These are phyloP conservation scores for Seminavis robusta DNA, from an alignment of 108 stramenopile species.

Conservation along the genomic window DNA sequence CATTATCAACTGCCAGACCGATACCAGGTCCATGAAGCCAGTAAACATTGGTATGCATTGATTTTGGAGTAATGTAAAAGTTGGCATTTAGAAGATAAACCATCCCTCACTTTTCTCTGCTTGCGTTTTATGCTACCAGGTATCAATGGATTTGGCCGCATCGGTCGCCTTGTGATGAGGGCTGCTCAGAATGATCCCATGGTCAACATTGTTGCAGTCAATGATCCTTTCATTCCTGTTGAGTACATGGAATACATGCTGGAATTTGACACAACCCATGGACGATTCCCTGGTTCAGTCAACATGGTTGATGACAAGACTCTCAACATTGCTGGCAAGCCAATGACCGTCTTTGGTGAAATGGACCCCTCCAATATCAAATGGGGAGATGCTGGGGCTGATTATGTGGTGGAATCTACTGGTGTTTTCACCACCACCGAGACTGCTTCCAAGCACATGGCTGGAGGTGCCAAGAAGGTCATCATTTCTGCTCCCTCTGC, in stretches of 20 bases:
- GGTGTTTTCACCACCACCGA: constrained; percentile 93
- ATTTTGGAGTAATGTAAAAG: no score
- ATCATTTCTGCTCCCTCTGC: constrained; percentile 95
- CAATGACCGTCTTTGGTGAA: constrained; percentile 83
- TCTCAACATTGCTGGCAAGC: constrained; percentile 83
- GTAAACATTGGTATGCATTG: constrained; percentile 60
- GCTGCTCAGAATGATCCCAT: constrained; percentile 89
- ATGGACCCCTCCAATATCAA: constrained; percentile 91
- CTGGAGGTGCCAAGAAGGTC: constrained; percentile 96
- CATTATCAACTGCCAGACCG: constrained; percentile 87
- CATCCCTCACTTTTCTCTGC: no score
- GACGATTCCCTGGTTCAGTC: constrained; percentile 77
- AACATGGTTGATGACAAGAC: constrained; percentile 57
- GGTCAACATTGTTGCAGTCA: constrained; percentile 96
- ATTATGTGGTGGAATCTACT: constrained; percentile 94
- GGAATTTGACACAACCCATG: constrained; percentile 97
- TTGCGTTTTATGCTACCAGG: no score
- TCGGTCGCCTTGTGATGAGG: constrained; percentile 98
- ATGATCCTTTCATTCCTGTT: constrained; percentile 89
- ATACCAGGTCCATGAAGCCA: constrained; percentile 56
- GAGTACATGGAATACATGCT: constrained; percentile 95
- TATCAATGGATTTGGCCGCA: constrained; percentile 99
- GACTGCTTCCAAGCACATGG: constrained; percentile 84
- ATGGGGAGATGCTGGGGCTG: constrained; percentile 91
- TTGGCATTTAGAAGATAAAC: no score